Conservation (phyloP, 1,139 yeast species). For the Suhomyces guaymorum region DNA sequence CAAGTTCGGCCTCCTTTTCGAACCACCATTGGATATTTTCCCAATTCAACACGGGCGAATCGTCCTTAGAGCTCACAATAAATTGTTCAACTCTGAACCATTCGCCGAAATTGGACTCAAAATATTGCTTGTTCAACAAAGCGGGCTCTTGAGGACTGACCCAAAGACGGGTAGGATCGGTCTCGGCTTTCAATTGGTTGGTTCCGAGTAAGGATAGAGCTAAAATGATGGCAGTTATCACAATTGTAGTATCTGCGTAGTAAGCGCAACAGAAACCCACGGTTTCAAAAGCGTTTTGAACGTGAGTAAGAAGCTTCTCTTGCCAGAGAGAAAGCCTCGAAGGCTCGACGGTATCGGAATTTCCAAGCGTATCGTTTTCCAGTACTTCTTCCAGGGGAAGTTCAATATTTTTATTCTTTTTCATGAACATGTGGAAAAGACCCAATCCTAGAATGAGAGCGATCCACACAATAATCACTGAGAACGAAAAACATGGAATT, state of each 20-base stretch:
- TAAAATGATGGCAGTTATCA: no score
- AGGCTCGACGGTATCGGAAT: no score
- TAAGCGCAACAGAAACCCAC: conserved; percentile 57
- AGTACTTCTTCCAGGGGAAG: no score
- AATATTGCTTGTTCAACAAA: conserved; percentile 64
- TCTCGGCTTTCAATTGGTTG: conserved; percentile 59
- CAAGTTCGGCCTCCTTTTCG: conserved; percentile 62
- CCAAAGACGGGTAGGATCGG: conserved; percentile 83
- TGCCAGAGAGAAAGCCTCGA: no score
- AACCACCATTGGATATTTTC: conserved; percentile 87
- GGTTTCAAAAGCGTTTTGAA: conserved; percentile 39
- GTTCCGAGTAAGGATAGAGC: conserved; percentile 60
- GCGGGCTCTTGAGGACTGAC: conserved; percentile 81
- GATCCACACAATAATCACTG: conserved; percentile 55
- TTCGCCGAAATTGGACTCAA: conserved; percentile 84
- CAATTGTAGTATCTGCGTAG: conserved; percentile 58
- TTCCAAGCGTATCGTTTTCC: no score
- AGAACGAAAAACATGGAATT: conserved; percentile 73
- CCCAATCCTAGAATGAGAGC: conserved; percentile 36
- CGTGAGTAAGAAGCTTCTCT: conserved; percentile 17
- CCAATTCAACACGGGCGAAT: conserved; percentile 61
- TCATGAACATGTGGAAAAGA: conserved; percentile 38
- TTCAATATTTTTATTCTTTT: conserved; percentile 9
- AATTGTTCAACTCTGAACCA: conserved; percentile 88
- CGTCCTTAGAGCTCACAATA: conserved; percentile 69